Conservation (phyloP, 73 alveolate genomes). For the Paraurostyla sp. region DNA sequence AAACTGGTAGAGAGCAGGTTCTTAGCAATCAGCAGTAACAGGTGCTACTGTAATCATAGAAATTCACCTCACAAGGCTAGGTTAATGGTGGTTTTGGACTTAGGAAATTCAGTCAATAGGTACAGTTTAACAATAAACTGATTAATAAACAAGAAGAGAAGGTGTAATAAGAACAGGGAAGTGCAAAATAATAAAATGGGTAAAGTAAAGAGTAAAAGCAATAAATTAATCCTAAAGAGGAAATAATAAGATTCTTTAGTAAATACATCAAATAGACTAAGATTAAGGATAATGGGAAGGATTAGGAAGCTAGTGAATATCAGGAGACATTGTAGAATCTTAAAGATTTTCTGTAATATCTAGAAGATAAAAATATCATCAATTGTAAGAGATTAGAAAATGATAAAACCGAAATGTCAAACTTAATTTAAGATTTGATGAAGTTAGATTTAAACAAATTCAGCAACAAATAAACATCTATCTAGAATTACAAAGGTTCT, state of each 20-base stretch:
- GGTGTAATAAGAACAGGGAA: not conserved
- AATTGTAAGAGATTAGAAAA: conserved; percentile 62
- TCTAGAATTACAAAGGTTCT: not conserved
- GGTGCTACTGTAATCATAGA: not conserved
- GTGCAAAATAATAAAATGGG: not conserved
- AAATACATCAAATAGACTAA: conserved; percentile 67
- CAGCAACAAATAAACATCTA: not conserved
- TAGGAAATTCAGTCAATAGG: conserved; percentile 13
- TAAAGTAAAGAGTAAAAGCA: not conserved
- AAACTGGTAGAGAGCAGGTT: not conserved
- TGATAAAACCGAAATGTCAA: conserved; percentile 35
- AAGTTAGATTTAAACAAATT: conserved; percentile 67
- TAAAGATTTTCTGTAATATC: conserved; percentile 65
- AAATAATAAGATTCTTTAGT: conserved; percentile 60
- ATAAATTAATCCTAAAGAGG: conserved; percentile 45
- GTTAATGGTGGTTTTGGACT: not conserved
- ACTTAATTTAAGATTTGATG: conserved; percentile 68
- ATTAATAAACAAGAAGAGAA: conserved; percentile 13
- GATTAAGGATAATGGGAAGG: not conserved
- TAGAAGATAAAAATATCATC: conserved; percentile 73
- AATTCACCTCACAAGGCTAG: not conserved
- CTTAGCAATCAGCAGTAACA: not conserved
- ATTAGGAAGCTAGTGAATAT: not conserved
- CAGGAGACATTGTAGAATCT: conserved; percentile 63
- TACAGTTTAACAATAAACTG: conserved; percentile 2